Conservation (phyloP, 2,329 filamentous ascomycete species). For the Penicillium sp. region DNA sequence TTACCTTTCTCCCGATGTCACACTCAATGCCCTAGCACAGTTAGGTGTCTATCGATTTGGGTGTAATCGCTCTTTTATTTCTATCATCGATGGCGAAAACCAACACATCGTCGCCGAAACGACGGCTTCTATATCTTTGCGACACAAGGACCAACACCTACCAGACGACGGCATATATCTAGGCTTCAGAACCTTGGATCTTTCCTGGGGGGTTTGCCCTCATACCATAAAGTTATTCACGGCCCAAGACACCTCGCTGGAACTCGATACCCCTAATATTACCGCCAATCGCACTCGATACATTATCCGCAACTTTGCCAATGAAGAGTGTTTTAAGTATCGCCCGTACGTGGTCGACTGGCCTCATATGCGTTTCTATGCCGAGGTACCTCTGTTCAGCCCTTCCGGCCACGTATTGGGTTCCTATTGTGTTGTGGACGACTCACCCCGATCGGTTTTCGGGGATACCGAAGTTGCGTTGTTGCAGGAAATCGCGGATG, state of each 20-base stretch:
- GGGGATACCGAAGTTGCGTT: slow-evolving; percentile 42
- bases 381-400: slow-evolving; percentile 64
- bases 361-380: slow-evolving; percentile 54
- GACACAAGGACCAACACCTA: slow-evolving; percentile 29
- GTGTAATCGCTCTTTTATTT: slow-evolving; percentile 52
- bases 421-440: slow-evolving; percentile 62
- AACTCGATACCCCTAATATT: slow-evolving; percentile 27
- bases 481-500: slow-evolving; percentile 60
- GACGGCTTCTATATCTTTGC: slow-evolving; percentile 47
- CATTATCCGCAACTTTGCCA: slow-evolving; percentile 44
- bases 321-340: slow-evolving; percentile 40
- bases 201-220: slow-evolving; percentile 27
- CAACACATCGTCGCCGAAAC: slow-evolving; percentile 60
- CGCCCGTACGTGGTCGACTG: slow-evolving; percentile 38
- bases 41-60: slow-evolving; percentile 52
- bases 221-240: slow-evolving; percentile 31
- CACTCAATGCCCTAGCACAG: slow-evolving; percentile 57
- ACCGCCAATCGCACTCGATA: slow-evolving; percentile 35
- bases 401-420: slow-evolving; percentile 61
- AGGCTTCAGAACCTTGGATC: slow-evolving; percentile 29
- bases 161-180: slow-evolving; percentile 39
- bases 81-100: slow-evolving; percentile 54
- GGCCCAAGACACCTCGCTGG: slow-evolving; percentile 20
- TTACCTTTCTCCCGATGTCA: slow-evolving; percentile 33
- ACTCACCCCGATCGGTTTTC: slow-evolving; percentile 55